These are phyloP conservation scores for Lactifluus echinatus DNA, from an alignment of 768 basidiomycete species.

Conservation along the genomic window DNA sequence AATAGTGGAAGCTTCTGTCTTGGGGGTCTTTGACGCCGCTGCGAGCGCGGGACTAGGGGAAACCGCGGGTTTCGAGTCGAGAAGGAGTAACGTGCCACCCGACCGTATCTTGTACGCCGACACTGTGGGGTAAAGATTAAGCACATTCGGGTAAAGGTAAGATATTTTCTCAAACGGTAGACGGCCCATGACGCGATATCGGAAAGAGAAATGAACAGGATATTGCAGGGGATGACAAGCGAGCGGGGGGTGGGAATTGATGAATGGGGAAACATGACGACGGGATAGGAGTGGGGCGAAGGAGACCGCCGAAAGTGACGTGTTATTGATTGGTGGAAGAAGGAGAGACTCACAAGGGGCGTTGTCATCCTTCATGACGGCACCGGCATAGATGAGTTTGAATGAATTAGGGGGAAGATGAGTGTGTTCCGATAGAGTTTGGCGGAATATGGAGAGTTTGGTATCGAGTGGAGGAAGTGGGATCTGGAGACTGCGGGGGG, in stretches of 20 bases:
- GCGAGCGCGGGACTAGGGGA: constrained; percentile 23
- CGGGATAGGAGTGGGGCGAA: constrained; percentile 14
- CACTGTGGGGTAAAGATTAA: constrained; percentile 34
- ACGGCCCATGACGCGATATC: constrained; percentile 13
- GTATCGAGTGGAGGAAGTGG: constrained; percentile 51
- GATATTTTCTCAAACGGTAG: background rate
- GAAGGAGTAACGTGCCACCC: constrained; percentile 61
- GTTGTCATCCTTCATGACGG: constrained; percentile 79
- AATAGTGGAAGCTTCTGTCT: constrained; percentile 45
- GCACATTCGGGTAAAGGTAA: constrained; percentile 12
- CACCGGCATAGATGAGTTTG: constrained; percentile 86
- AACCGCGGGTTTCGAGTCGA: constrained; percentile 29
- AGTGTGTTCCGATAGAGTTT: constrained; percentile 62
- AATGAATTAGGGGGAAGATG: constrained; percentile 61
- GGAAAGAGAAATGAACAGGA: background rate
- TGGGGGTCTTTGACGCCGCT: constrained; percentile 24
- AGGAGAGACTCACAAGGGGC: constrained; percentile 43
- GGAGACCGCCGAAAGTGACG: constrained; percentile 1
- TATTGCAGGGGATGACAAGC: background rate
- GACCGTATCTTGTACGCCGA: constrained; percentile 66
- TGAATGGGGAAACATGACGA: constrained; percentile 8
- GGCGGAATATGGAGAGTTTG: constrained; percentile 48
- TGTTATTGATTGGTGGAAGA: constrained; percentile 4
- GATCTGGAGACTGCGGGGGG: constrained; percentile 35
- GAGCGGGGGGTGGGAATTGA: background rate